Percentiles rank a stretch among this genome's conserved stretches.
phyloP scores from a whole-genome alignment of 2,329 filamentous ascomycete species.

The Hymenoscyphus albidus region DNA sequence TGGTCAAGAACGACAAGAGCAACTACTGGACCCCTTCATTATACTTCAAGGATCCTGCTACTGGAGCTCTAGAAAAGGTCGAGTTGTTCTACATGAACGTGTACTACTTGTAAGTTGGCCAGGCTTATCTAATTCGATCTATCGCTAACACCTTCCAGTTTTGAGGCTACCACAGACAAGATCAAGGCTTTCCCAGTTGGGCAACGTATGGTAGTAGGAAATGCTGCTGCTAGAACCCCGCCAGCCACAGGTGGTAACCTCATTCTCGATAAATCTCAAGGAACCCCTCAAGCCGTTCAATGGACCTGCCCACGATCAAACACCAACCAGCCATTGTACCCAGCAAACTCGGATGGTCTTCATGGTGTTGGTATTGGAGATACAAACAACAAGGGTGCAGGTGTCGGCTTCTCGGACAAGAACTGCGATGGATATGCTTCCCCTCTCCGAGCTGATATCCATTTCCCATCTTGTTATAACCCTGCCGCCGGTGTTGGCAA shows the following conservation, averaged over 20 bases:
- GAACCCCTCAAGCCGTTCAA: conserved; percentile 51
- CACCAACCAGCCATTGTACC: conserved; percentile 50
- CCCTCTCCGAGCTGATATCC: conserved; percentile 73
- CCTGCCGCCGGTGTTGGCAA: conserved; percentile 53
- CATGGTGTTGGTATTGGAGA: conserved; percentile 51
- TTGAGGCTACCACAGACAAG: conserved; percentile 59
- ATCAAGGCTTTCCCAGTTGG: conserved; percentile 70
- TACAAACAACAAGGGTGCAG: conserved; percentile 50
- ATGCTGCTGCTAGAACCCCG: conserved; percentile 59
- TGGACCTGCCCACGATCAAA: conserved; percentile 56
- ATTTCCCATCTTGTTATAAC: conserved; percentile 89
- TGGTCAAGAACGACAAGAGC: conserved; percentile 77
- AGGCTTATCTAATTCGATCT: background rate
- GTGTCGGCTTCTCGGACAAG: conserved; percentile 65
- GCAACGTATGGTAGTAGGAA: conserved; percentile 79
- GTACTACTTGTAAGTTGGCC: conserved; percentile 65
- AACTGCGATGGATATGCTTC: conserved; percentile 62
- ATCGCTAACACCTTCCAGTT: conserved; percentile 40
- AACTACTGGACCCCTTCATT: conserved; percentile 79
- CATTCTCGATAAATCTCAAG: conserved; percentile 50
- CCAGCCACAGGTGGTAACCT: conserved; percentile 48
- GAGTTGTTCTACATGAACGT: conserved; percentile 67
- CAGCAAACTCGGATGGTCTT: conserved; percentile 50
- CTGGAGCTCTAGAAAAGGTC: conserved; percentile 56
- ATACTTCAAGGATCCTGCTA: conserved; percentile 67